Base-by-base conservation (phyloP, 2,329 filamentous ascomycete species). In the Emmonsia crescens region DNA sequence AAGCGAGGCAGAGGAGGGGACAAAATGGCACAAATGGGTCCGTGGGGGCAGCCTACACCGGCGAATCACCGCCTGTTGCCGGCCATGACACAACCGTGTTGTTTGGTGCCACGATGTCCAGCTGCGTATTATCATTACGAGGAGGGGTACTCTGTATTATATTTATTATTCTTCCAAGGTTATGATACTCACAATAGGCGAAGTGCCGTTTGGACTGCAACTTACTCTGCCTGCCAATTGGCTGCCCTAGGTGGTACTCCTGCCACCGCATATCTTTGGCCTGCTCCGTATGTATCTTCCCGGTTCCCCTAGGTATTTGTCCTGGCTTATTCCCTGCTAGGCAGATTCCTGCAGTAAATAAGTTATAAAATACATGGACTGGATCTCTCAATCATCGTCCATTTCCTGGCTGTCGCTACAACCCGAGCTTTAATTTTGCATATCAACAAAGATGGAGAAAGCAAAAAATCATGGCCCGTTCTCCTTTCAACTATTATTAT, bases 91-190 rank as follows among this genome's bases (percentile, higher is more conserved):
- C 5, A 16, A 44, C 19, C 40, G 14, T 5, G 14, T 62, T 71
- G 68, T 68, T 66, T 73, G 74, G 74, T 74, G 74, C 74, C 74
- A 76, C 74, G 74, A 75, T 6, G n/a, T 48, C n/a, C n/a, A 27
- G 46, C 46, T 9, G 46, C 40, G 42, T 46, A 46, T 48, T 48
- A 21, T 48, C 44, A n/a, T 48, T 48, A 48, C 44, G 1, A 19
- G 2, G 3, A 9, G 40, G 19, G 8, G 3, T 6, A n/a, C 19
- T 1, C 44, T 12, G n/a, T 27, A 27, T 24, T 44, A 2, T 36
- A 3, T 36, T 9, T 36, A 3, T 36, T 36, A 9, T 44, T 19
- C 19, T 44, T 19, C n/a, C n/a, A n/a, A n/a, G n/a, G n/a, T n/a
- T n/a, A n/a, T n/a, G n/a, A n/a, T n/a, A n/a, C n/a, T n/a, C n/a